Base-by-base conservation (phyloP, 2,329 filamentous ascomycete genomes). In the Aspergillus fructus region DNA sequence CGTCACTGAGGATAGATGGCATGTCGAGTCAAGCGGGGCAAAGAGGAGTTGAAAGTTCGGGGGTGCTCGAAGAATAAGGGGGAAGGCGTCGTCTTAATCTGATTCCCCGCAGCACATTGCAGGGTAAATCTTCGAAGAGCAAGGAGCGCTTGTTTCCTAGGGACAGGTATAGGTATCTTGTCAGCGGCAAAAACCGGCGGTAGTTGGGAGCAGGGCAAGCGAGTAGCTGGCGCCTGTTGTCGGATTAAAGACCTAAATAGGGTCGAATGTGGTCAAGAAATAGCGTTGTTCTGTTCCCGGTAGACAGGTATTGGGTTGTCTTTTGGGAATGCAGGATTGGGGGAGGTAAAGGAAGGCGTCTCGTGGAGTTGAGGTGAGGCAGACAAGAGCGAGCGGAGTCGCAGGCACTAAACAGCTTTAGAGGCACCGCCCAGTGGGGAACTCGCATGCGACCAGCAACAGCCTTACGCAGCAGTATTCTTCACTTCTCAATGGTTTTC, bases 1-100 rank as follows among this genome's bases (percentile, higher is more conserved):
- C 89, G 71, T 97, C 93, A 73, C 83, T 90, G 56, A 99, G 85
- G 64, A 96, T 85, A 17, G 84, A 85, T 58, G 84, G 83, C 79
- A 80, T 80, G 62, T 60, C 71, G 69, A 63, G 59, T 66, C 45
- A 52, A 49, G 40, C 53, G 30, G 42, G 48, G 45, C 48, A 23
- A 15, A 49, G 56, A 34, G 59, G 19, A 47, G 48, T 33, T 49
- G 30, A 42, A 59, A 47, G 42, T 57, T 56, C 42, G 46, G 41
- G 40, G 23, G 30, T 45, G 48, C 40, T 40, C 48, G 47, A 49
- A 52, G 41, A 51, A 12, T 27, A 49, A 5, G 12, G 15, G 23
- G 33, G 24, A 27, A 43, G 55, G 23, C n/a, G 12, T 23, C n/a
- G 40, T 17, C 47, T 58, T 58, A 62, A 42, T 39, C 53, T 30